phyloP scores from a whole-genome alignment of 108 stramenopile species.

The Nitzschia sp. region DNA sequence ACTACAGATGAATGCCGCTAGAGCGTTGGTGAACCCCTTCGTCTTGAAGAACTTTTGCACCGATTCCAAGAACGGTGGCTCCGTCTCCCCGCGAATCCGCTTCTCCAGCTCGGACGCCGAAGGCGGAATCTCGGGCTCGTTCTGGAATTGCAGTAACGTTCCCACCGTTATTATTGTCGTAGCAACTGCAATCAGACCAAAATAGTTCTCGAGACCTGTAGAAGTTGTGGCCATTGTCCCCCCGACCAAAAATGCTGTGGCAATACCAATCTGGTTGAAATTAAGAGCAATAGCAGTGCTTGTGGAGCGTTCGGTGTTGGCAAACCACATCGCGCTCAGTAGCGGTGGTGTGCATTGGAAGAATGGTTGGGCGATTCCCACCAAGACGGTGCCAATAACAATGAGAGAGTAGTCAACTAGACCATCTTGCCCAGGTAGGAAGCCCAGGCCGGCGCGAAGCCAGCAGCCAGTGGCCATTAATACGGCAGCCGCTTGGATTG shows the following conservation, averaged over 20 bases:
- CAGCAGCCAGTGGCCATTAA: constrained; percentile 69
- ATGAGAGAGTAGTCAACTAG: constrained; percentile 48
- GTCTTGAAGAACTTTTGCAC: constrained; percentile 72
- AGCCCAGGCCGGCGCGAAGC: constrained; percentile 46
- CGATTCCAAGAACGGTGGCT: constrained; percentile 83
- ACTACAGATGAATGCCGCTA: constrained; percentile 80
- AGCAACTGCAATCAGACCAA: constrained; percentile 50
- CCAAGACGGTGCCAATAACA: constrained; percentile 59
- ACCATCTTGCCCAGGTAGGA: constrained; percentile 35
- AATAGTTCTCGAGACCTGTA: constrained; percentile 52
- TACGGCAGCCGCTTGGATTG: constrained; percentile 56
- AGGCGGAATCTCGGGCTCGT: constrained; percentile 60
- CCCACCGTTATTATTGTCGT: constrained; percentile 47
- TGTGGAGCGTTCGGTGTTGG: constrained; percentile 61
- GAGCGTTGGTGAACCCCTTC: constrained; percentile 60
- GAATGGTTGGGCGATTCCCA: constrained; percentile 75
- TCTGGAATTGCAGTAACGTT: constrained; percentile 60
- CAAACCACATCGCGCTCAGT: constrained; percentile 69
- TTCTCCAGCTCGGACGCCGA: constrained; percentile 65
- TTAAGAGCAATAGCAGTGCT: constrained; percentile 71
- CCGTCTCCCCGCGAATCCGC: constrained; percentile 55
- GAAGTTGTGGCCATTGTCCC: constrained; percentile 53
- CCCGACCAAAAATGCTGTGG: constrained; percentile 75
- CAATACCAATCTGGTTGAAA: constrained; percentile 82
- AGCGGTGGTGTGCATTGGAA: constrained; percentile 82